These are phyloP conservation scores for Thraustochytrium striatum DNA, from an alignment of 352 stramenopile genomes.

Conservation along the genomic window DNA sequence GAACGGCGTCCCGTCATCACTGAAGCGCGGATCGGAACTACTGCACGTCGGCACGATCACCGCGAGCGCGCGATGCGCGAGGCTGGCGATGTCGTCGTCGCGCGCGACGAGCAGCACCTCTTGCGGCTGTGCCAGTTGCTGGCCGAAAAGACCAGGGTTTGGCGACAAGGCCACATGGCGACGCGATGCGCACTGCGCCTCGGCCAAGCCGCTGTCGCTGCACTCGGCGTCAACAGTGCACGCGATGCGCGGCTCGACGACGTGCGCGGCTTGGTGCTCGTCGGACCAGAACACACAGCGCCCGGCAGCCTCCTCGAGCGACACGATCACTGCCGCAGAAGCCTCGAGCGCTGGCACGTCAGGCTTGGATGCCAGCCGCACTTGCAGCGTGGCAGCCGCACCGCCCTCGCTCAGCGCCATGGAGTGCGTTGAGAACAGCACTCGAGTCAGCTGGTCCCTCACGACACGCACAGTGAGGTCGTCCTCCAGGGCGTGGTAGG, in stretches of 20 bases:
- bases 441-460: slow-evolving; percentile 1
- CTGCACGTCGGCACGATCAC: neutral
- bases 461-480: slow-evolving; percentile 29
- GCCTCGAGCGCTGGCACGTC: neutral
- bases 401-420: slow-evolving; percentile 7
- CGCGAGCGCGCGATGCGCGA: neutral
- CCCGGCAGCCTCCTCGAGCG: neutral
- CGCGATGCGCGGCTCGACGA: neutral
- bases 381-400: neutral
- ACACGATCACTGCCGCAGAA: neutral
- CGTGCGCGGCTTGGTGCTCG: too few relatives aligned
- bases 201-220: neutral
- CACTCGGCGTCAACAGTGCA: slow-evolving; percentile 11
- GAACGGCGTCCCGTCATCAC: neutral
- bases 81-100: neutral
- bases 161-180: neutral
- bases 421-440: slow-evolving; percentile 31
- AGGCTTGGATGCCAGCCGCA: slow-evolving; percentile 6
- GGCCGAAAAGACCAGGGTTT: slow-evolving; percentile 4
- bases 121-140: slow-evolving; percentile 41
- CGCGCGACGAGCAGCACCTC: neutral
- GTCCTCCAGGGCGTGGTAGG: slow-evolving; percentile 17
- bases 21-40: slow-evolving; percentile 3
- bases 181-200: neutral
- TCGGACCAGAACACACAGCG: too few relatives aligned